Conservation (phyloP, 2,329 filamentous ascomycete genomes). For the Eurotiales sp. region DNA sequence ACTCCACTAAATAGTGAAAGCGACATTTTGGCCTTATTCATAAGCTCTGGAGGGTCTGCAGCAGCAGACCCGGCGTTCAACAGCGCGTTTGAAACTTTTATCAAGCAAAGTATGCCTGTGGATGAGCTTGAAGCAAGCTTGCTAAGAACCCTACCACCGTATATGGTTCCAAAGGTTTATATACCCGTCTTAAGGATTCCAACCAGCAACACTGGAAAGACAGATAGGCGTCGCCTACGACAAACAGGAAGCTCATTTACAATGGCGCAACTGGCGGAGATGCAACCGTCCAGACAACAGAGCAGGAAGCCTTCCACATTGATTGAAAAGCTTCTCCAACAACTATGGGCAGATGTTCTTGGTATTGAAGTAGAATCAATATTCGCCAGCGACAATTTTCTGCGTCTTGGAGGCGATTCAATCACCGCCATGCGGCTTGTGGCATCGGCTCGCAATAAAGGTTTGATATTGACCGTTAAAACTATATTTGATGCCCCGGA, state of each 20-base stretch:
- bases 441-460: slow-evolving; percentile 5
- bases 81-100: not conserved
- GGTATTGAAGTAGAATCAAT: slow-evolving; percentile 18
- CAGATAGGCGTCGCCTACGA: slow-evolving; percentile 4
- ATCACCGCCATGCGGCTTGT: slow-evolving; percentile 22
- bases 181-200: not conserved
- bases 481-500: slow-evolving; percentile 7
- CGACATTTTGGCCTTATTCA: not conserved
- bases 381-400: slow-evolving; percentile 24
- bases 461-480: slow-evolving; percentile 2
- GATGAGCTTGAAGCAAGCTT: not conserved
- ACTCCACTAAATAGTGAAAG: not conserved
- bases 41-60: not conserved
- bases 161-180: slow-evolving; percentile 10
- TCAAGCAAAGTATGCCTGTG: not conserved
- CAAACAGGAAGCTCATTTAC: not conserved
- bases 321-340: slow-evolving; percentile 16
- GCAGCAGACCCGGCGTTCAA: not conserved
- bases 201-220: slow-evolving; percentile 5
- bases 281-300: slow-evolving; percentile 1
- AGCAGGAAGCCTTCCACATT: slow-evolving; percentile 7
- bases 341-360: slow-evolving; percentile 22
- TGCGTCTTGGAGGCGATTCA: slow-evolving; percentile 26
- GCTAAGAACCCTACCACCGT: slow-evolving; percentile 11
- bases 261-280: slow-evolving; percentile 17